Evolutionary conservation across 257 asterid genomes (phyloP), one percentile per base, ranked within the genome.

Genomic region (Nicotiana knightiana): DNA sequence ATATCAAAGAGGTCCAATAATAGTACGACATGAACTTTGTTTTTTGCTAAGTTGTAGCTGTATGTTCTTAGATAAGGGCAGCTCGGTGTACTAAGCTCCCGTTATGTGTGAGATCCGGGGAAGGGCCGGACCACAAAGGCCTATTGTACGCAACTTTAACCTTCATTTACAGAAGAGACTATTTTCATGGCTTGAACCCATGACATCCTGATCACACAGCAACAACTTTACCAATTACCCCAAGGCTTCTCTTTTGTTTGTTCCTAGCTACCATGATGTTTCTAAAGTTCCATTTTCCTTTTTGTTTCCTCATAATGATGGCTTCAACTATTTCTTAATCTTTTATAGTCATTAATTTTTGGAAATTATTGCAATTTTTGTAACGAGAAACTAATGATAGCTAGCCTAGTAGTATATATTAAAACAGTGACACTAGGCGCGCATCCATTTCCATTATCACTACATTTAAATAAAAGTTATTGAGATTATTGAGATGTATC

Each of bases 221-320:
- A 39, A 39, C 0, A 39, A 39, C 0, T 39, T 39, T 6, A 39
- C 30, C 30, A 28, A 1, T 28, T 37, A 37, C 9, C 2, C 9
- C 43, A 37, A 33, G 3, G 1, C 30, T 28, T 1, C 30, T 5
- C 6, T 0, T 5, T 39, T 15, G 26, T 51, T 73, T 73, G 51
- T 73, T 51, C 79, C 62, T 13, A 46, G 28, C 79, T 1, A 51
- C 63, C 61, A 26, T 26, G 79, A 75, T 75, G 62, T 24, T 51
- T 16, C 24, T 4, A 26, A 48, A 75, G 63, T 75, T 75, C 79
- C 63, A 51, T 24, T 75, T 28, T 75, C 80, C 16, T 75, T 75
- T 53, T 71, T 16, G 9, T 75, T 75, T 75, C 5, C 63, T 75
- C 80, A 28, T 28, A 75, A 75, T 75, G 80, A 75, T 75, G 80